phyloP scores from a whole-genome alignment of 306 rosid species.

The Sechiopsis laciniata region DNA sequence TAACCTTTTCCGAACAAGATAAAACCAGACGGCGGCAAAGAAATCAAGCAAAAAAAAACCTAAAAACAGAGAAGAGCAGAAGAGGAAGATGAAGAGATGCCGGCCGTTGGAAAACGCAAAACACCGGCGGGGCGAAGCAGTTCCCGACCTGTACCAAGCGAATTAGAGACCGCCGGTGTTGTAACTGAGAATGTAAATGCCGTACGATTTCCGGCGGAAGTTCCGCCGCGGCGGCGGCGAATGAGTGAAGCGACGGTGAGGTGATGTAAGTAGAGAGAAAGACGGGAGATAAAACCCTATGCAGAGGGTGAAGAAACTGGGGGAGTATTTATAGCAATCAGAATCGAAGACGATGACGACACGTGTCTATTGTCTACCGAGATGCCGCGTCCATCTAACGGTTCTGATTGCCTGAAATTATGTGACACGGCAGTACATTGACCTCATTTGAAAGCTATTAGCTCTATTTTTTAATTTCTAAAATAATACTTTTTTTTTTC shows the following conservation, averaged over 20 bases:
- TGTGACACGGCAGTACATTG: not conserved
- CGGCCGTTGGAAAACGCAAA: constrained; percentile 3
- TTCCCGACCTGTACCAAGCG: constrained; percentile 99
- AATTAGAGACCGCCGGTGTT: constrained; percentile 78
- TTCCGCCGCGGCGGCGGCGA: not conserved
- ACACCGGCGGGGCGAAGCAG: constrained; percentile 31
- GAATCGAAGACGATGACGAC: not conserved
- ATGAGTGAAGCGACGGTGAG: not conserved
- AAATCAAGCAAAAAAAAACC: not conserved
- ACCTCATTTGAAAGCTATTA: not conserved
- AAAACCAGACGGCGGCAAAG: not conserved
- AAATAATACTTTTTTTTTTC: too few species aligned
- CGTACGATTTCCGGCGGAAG: not conserved
- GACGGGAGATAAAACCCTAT: not conserved
- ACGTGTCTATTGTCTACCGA: not conserved
- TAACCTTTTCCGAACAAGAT: not conserved
- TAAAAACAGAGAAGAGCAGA: not conserved
- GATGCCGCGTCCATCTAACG: not conserved
- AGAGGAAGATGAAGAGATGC: not conserved
- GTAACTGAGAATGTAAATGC: constrained; percentile 27
- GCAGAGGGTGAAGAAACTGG: not conserved
- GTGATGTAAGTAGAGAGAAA: not conserved
- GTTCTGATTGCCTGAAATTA: not conserved
- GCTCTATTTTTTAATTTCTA: too few species aligned
- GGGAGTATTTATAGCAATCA: constrained; percentile 3